Evolutionary conservation across 129 eudicot species (phyloP).

Genomic region (Erigeron canadensis): DNA sequence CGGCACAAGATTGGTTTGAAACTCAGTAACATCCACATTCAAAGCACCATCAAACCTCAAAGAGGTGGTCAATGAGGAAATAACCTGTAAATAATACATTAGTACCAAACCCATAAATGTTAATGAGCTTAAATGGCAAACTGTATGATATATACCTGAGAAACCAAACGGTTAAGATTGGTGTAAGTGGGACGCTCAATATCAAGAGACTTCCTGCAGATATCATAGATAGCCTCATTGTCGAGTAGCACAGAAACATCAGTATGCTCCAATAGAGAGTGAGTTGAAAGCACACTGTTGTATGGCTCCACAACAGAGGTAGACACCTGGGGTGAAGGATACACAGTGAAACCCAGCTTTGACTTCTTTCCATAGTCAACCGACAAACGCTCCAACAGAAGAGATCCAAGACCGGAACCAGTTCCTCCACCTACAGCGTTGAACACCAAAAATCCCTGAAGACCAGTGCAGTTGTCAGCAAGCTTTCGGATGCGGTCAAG

Average conservation of each 20-base stretch:
- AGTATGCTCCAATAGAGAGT: conserved; percentile 41
- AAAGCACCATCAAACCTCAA: conserved; percentile 40
- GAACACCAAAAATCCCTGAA: conserved; percentile 54
- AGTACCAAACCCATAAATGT: too few relatives aligned
- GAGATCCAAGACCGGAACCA: conserved; percentile 73
- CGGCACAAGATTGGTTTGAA: conserved; percentile 37
- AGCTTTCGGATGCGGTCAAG: conserved; percentile 54
- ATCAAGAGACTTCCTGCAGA: conserved; percentile 40
- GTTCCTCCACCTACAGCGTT: conserved; percentile 82
- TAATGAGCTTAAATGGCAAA: too few relatives aligned
- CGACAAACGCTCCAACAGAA: conserved; percentile 63
- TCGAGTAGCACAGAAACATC: conserved; percentile 38
- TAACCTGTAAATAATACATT: conserved; percentile 27
- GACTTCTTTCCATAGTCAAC: conserved; percentile 78
- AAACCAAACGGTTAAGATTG: conserved; percentile 42
- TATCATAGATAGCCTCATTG: conserved; percentile 32
- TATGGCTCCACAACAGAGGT: conserved; percentile 54
- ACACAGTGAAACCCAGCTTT: conserved; percentile 46
- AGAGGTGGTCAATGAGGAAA: conserved; percentile 37
- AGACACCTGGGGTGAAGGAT: conserved; percentile 59
- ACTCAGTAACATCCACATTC: conserved; percentile 34
- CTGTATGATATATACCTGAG: conserved; percentile 22
- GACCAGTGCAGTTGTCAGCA: conserved; percentile 61
- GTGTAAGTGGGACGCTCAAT: conserved; percentile 42
- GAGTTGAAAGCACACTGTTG: conserved; percentile 45